Base-by-base conservation (phyloP, 2,329 filamentous ascomycete species). In the Trichoderma polysporum region DNA sequence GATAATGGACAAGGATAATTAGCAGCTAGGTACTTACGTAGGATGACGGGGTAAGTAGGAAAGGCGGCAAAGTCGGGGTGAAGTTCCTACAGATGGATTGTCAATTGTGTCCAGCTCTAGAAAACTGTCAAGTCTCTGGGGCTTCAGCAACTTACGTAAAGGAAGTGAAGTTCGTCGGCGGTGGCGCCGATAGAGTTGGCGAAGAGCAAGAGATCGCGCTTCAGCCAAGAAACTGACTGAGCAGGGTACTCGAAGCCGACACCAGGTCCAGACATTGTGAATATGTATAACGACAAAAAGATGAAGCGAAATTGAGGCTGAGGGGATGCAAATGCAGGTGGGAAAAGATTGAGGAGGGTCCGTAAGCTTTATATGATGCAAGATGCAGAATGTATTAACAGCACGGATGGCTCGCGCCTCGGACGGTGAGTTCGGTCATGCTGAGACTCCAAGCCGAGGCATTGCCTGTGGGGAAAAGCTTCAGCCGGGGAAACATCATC, bases 131-230 rank as follows among this genome's bases (percentile, higher is more conserved):
- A 6, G 22, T n/a, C 31, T 27, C 27, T 19, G 19, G 27, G 12
- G 29, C 17, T 27, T 67, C 47, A 66, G 4, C 49, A 66, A 39
- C 68, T 57, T 84, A 95, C 93, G 74, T 93, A 97, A 80, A 97
- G 89, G 77, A 94, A 97, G 77, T 97, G 93, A 75, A 97, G 87
- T 83, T 97, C 94, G 73, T 97, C 89, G n/a, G 86, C 85, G 13
- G 88, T 94, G 76, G 86, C 89, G 66, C 94, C 94, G 77, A 97
- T 94, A 81, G 90, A 94, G 79, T 91, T 90, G 73, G 94, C 93
- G 78, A 97, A 97, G 69, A 98, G 88, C 69, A 97, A 84, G 39
- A 90, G 88, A 83, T 97, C 94, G 71, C 94, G 88, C 86, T 94
- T 93, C 73, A 92, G 80, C 94, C 93, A 97, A 73, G 90, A 86